Evolutionary conservation across 371 early-diverging fungal species (phyloP), one percentile per base, ranked within the genome.

Genomic region (Syncephalis plumigaleata): DNA sequence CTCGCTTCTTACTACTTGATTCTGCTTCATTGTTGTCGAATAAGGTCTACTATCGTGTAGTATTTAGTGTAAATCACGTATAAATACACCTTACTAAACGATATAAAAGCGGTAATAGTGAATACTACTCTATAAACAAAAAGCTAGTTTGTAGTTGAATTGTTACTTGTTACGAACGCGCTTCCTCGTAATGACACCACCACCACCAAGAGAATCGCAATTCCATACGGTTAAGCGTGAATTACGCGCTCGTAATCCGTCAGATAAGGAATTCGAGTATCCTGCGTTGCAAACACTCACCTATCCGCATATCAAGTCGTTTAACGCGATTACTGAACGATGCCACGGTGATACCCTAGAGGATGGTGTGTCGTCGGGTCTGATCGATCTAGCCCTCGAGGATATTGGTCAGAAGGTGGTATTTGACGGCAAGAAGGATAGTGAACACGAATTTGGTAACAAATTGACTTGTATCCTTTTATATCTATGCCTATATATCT

Each of bases 221-320:
- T 79, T 72, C 53, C 62, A 72, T 49, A 77, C 77, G 13, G 50
- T 75, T 44, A 69, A 77, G 57, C 65, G 79, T 44, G 77, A 79
- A 57, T 50, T 58, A 25, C 55, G 62, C 54, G 77, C 77, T 59
- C 67, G 65, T 47, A 66, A 80, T 42, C 79, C 77, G 37, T 68
- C 75, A 9, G 55, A 59, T 43, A 63, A 62, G 42, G 57, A 66
- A 42, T 73, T 66, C 52, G 70, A 69, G 40, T 64, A 66, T 44
- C 81, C 82, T 25, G 56, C 68, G 18, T 55, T 86, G 47, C 88
- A 89, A 59, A 73, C 74, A 52, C 63, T 84, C 20, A 69, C 77
- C 3, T 68, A 64, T 11, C 94, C 94, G 42, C 96, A 95, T 56
- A 70, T 97, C 47, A 86, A 92, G 46, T 78, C 90, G 2, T 97